Evolutionary conservation across 2,329 filamentous ascomycete genomes (phyloP).

Genomic region (Ascochyta pisi): DNA sequence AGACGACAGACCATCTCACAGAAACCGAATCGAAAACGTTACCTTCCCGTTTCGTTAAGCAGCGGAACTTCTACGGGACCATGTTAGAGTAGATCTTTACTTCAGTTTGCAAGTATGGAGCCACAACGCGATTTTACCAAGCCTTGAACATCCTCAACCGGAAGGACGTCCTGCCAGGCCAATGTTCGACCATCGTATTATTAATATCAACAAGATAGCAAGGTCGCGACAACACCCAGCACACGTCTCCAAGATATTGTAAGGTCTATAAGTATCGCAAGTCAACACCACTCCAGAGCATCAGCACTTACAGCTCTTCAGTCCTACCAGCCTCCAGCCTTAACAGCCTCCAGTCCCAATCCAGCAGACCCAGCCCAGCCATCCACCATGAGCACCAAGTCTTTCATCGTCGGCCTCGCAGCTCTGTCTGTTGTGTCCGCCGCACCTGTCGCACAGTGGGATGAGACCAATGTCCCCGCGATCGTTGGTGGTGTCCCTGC

Average conservation of each 20-base stretch:
- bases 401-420: slow-evolving; percentile 29
- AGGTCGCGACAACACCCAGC: neutral
- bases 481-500: no score
- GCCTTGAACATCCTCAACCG: neutral
- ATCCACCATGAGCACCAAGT: slow-evolving; percentile 28
- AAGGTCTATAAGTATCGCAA: neutral
- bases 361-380: neutral
- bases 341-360: neutral
- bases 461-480: neutral
- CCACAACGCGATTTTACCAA: neutral
- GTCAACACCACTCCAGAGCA: neutral
- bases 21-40: neutral
- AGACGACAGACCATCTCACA: neutral
- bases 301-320: neutral
- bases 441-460: slow-evolving; percentile 30
- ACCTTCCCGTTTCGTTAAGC: slow-evolving; percentile 9
- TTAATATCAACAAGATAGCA: slow-evolving; percentile 2
- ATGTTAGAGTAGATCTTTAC: slow-evolving; percentile 1
- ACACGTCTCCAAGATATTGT: neutral
- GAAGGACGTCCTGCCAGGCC: neutral
- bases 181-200: neutral
- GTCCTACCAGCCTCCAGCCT: neutral
- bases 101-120: neutral
- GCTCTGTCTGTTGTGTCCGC: slow-evolving; percentile 26
- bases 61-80: neutral